Evolutionary conservation across 176 grass and related monocot genomes (phyloP), one percentile per base, ranked within the genome.

Genomic region (Bothriochloa decipiens): DNA sequence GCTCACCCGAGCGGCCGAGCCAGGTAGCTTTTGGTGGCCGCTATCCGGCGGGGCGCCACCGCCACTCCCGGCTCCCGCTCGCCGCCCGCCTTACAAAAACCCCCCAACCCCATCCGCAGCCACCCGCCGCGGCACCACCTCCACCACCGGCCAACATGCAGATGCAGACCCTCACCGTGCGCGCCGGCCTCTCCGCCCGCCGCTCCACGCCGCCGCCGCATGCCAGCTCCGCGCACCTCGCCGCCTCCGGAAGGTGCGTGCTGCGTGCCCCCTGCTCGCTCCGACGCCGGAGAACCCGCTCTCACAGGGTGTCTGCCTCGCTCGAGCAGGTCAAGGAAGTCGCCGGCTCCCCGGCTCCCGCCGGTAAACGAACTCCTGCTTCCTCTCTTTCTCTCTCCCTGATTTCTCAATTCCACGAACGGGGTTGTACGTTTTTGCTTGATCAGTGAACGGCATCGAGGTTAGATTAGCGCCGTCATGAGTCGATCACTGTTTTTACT

Each of bases 281-380:
- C 41, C 86, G 80, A 3, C 75, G 84, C 26, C 25, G 84, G 74
- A 62, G 73, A 66, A 16, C 84, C 25, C 84, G 84, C 58, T 77
- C 83, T 45, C 25, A 86, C 79, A 82, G 88, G 45, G 58, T 60
- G 28, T 68, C 68, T 7, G 88, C 88, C 68, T 90, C 80, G 22
- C 74, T 90, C 74, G 88, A 90, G 4, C 88, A 90, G 79, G 68
- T 90, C 74, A 90, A 86, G 84, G 88, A 90, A 81, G 79, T 81
- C 74, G 68, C 78, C 32, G 63, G 25, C 70, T 37, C 87, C 78
- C 20, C 88, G 20, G 71, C 79, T 67, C 66, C 79, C 58, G 58
- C 88, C 12, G 83, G 88, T 90, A 60, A 81, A 26, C 39, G 35
- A 36, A 64, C 65, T 63, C 41, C 32, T 50, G 32, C 40, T 35